These are phyloP conservation scores for Candida nonsorbophila DNA, from an alignment of 805 yeast genomes.

Conservation along the genomic window DNA sequence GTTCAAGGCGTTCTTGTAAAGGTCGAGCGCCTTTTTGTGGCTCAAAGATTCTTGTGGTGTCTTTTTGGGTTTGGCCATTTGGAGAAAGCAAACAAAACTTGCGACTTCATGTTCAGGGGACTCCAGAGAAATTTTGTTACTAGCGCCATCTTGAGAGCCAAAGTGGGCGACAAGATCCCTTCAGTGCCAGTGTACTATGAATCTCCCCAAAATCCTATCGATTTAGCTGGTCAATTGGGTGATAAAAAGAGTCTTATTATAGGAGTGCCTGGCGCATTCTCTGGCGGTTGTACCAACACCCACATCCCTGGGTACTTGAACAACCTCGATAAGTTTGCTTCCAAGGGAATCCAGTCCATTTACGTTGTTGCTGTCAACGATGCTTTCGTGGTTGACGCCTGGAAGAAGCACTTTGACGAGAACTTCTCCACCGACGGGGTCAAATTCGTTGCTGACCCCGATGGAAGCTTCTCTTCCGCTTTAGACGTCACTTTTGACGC, in stretches of 20 bases:
- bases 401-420: slow-evolving; percentile 47
- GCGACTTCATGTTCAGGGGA: no score
- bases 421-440: slow-evolving; percentile 26
- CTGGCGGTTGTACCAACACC: slow-evolving; percentile 69
- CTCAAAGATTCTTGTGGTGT: slow-evolving; percentile 30
- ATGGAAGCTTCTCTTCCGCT: slow-evolving; percentile 62
- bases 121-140: no score
- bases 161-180: slow-evolving; percentile 61
- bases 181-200: slow-evolving; percentile 49
- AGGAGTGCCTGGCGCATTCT: slow-evolving; percentile 61
- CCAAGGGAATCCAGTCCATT: slow-evolving; percentile 60
- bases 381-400: slow-evolving; percentile 77
- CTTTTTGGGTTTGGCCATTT: slow-evolving; percentile 7
- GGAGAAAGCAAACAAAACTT: no score
- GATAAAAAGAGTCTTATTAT: slow-evolving; percentile 29
- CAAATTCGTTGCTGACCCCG: slow-evolving; percentile 73
- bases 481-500: slow-evolving; percentile 75
- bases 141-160: slow-evolving; percentile 16
- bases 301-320: slow-evolving; percentile 73
- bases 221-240: slow-evolving; percentile 45
- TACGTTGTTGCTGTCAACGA: slow-evolving; percentile 80
- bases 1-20: slow-evolving; percentile 63
- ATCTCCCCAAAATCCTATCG: slow-evolving; percentile 59
- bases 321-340: slow-evolving; percentile 45
- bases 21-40: slow-evolving; percentile 45